Conservation (phyloP, 1,284 basidiomycete genomes). For the Boletus sp. region DNA sequence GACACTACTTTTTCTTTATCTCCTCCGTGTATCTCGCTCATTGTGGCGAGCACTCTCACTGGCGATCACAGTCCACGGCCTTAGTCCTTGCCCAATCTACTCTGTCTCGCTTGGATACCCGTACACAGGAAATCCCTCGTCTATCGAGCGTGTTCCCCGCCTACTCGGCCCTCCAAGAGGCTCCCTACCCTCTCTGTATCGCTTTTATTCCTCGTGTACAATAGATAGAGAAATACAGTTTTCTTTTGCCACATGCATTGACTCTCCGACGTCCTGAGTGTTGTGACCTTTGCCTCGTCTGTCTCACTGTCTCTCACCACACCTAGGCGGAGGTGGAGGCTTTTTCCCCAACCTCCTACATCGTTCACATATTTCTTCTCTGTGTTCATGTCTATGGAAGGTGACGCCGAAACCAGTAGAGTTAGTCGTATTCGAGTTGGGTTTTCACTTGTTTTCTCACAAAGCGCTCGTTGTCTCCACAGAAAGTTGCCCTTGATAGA, state of each 20-base stretch:
- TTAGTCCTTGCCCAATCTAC: neutral
- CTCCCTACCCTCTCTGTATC: conserved; percentile 18
- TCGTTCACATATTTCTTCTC: conserved; percentile 15
- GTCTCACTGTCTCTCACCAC: conserved; percentile 29
- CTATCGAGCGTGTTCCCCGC: neutral
- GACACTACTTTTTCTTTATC: neutral
- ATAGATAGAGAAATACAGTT: conserved; percentile 40
- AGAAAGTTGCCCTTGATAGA: conserved; percentile 61
- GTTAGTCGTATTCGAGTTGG: conserved; percentile 36
- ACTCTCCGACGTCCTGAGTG: conserved; percentile 53
- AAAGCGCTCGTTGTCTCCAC: conserved; percentile 33
- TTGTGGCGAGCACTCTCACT: neutral
- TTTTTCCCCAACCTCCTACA: conserved; percentile 11
- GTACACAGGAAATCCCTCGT: neutral
- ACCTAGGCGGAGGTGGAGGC: conserved; percentile 18
- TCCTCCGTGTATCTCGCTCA: neutral
- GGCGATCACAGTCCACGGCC: neutral
- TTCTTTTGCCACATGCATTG: conserved; percentile 52
- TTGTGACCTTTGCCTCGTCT: conserved; percentile 27
- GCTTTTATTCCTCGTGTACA: conserved; percentile 26
- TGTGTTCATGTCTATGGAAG: conserved; percentile 39
- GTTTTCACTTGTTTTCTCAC: conserved; percentile 32
- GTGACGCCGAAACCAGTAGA: conserved; percentile 39
- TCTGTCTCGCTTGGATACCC: neutral
- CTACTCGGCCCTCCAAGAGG: neutral